phyloP scores from a whole-genome alignment of 2,329 filamentous ascomycete genomes.

The Penicillium sp. region DNA sequence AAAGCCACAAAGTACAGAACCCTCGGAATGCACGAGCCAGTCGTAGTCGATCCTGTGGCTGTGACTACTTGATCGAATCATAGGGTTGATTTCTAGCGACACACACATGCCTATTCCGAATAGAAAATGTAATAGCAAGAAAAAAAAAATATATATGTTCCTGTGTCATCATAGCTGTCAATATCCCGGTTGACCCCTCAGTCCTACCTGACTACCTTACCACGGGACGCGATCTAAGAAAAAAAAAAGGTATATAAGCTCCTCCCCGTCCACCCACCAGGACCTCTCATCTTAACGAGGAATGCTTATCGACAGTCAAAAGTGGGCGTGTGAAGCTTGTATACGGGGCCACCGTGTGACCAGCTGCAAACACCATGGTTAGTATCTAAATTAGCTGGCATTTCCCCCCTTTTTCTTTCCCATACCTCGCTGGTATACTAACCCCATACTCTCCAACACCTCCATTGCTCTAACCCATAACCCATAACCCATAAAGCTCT shows the following conservation, averaged over 20 bases:
- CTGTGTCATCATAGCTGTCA: conserved; percentile 11
- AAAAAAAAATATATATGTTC: not conserved
- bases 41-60: conserved; percentile 26
- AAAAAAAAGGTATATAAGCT: conserved; percentile 23
- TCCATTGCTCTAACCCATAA: not conserved
- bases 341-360: conserved; percentile 95
- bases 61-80: conserved; percentile 16
- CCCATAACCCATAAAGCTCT: not conserved
- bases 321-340: conserved; percentile 95
- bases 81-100: conserved; percentile 8
- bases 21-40: conserved; percentile 17
- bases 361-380: conserved; percentile 92
- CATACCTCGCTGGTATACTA: not conserved
- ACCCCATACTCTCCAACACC: not conserved
- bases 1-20: conserved; percentile 10
- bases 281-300: conserved; percentile 23
- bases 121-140: not conserved
- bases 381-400: conserved; percentile 41
- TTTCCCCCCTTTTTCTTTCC: not conserved
- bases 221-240: not conserved
- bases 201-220: conserved; percentile 10
- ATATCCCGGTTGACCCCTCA: conserved; percentile 12
- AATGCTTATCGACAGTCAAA: conserved; percentile 90
- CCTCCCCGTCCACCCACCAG: not conserved
- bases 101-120: conserved; percentile 3